Percentiles rank a stretch among this genome's conserved stretches.
These are phyloP conservation scores for Aethionema arabicum DNA, from an alignment of 345 rosid species.

Conservation along the genomic window DNA sequence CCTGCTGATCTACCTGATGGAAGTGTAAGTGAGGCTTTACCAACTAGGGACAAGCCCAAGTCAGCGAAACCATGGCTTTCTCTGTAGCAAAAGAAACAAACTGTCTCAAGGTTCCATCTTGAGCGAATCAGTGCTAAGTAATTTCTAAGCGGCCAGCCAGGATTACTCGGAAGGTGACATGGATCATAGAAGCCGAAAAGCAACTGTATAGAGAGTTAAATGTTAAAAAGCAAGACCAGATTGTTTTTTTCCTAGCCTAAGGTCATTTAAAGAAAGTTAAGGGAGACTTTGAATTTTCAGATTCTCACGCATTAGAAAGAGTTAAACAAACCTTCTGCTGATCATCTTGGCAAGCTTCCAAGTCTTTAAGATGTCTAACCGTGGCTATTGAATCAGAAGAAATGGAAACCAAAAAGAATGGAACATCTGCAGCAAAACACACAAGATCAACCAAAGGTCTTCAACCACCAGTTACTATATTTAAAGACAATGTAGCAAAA, in stretches of 20 bases:
- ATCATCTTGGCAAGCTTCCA: slow-evolving; percentile 62
- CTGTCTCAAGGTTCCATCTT: slow-evolving; percentile 68
- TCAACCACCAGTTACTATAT: not conserved
- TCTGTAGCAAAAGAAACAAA: slow-evolving; percentile 78
- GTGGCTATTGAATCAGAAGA: slow-evolving; percentile 57
- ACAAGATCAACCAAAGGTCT: slow-evolving; percentile 5
- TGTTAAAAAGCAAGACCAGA: not conserved
- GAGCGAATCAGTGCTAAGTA: slow-evolving; percentile 69
- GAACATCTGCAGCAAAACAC: slow-evolving; percentile 56
- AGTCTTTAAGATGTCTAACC: slow-evolving; percentile 64
- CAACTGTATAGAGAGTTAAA: slow-evolving; percentile 46
- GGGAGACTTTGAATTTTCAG: not conserved
- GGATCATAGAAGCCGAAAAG: slow-evolving; percentile 90
- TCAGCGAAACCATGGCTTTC: slow-evolving; percentile 93
- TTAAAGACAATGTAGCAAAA: not conserved
- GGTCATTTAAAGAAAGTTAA: slow-evolving; percentile 1
- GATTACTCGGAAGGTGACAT: slow-evolving; percentile 80
- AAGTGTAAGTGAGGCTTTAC: slow-evolving; percentile 60
- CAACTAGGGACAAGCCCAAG: slow-evolving; percentile 74
- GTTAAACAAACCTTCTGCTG: slow-evolving; percentile 61
- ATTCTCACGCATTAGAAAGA: not conserved
- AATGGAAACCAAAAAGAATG: slow-evolving; percentile 72
- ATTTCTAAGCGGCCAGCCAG: slow-evolving; percentile 99
- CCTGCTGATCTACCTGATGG: slow-evolving; percentile 61
- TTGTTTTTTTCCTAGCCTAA: not conserved